Evolutionary conservation across 345 rosid species (phyloP).

Genomic region (Salix purpurea): DNA sequence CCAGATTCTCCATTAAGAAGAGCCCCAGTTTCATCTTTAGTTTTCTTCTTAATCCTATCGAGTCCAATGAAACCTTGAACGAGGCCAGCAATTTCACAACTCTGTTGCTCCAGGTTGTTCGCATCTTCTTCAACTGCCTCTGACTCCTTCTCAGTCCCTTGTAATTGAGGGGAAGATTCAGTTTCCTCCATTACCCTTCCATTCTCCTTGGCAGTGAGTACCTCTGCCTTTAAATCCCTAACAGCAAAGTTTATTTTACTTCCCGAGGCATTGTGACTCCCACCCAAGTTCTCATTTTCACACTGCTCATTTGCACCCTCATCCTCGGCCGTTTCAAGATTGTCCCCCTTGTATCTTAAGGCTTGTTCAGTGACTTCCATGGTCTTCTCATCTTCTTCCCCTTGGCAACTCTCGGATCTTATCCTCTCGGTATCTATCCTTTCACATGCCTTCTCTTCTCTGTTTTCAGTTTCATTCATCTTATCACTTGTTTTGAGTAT

Average conservation of each 20-base stretch:
- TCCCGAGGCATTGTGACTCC: constrained; percentile 24
- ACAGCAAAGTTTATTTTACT: constrained; percentile 21
- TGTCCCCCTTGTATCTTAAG: constrained; percentile 13
- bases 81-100: constrained; percentile 35
- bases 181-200: constrained; percentile 21
- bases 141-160: constrained; percentile 38
- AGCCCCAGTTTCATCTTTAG: constrained; percentile 26
- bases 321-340: constrained; percentile 24
- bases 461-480: constrained; percentile 11
- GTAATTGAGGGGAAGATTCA: constrained; percentile 26
- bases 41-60: constrained; percentile 34
- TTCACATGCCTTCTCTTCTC: not conserved
- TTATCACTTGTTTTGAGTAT: constrained; percentile 6
- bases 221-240: constrained; percentile 18
- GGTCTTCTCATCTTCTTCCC: constrained; percentile 27
- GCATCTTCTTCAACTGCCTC: constrained; percentile 37
- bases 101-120: constrained; percentile 33
- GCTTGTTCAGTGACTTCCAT: constrained; percentile 23
- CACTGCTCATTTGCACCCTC: constrained; percentile 23
- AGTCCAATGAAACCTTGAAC: constrained; percentile 32
- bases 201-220: constrained; percentile 23
- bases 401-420: constrained; percentile 28
- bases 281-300: constrained; percentile 14
- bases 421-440: constrained; percentile 18
- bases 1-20: constrained; percentile 25